Conservation (phyloP, 176 grass and related monocot species). For the Lolium perenne region DNA sequence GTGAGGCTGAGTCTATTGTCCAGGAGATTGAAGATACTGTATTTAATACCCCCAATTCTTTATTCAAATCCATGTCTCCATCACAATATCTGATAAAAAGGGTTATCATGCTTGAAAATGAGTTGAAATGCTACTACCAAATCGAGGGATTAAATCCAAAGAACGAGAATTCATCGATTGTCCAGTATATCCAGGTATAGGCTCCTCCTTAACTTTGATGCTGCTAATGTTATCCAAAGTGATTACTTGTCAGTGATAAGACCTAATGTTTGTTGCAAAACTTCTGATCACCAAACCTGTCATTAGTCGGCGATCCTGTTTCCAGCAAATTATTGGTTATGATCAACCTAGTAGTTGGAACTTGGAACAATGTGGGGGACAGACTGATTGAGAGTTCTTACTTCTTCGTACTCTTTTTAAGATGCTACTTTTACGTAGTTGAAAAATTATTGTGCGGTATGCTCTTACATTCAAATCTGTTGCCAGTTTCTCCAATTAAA, state of each 20-base stretch:
- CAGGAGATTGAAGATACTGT: slow-evolving; percentile 72
- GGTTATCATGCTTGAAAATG: slow-evolving; percentile 78
- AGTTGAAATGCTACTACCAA: slow-evolving; percentile 72
- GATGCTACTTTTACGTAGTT: too few relatives aligned
- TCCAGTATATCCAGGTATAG: slow-evolving; percentile 94
- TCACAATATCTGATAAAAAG: slow-evolving; percentile 79
- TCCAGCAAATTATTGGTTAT: background rate
- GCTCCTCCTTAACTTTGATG: slow-evolving; percentile 21
- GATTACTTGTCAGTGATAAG: slow-evolving; percentile 5
- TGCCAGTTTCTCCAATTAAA: background rate
- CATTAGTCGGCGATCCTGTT: background rate
- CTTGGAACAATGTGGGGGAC: background rate
- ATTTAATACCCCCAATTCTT: slow-evolving; percentile 65
- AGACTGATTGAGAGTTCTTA: background rate
- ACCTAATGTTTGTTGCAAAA: slow-evolving; percentile 24
- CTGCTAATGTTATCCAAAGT: slow-evolving; percentile 8
- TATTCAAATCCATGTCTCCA: slow-evolving; percentile 73
- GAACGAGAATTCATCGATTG: slow-evolving; percentile 85
- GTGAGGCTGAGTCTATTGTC: slow-evolving; percentile 74
- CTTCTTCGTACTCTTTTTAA: too few relatives aligned
- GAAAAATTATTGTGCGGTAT: slow-evolving; percentile 19
- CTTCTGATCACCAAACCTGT: background rate
- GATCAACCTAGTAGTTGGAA: slow-evolving; percentile 10
- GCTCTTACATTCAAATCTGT: slow-evolving; percentile 24
- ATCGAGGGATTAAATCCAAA: slow-evolving; percentile 76